These are phyloP conservation scores for Ogataea philodendri DNA, from an alignment of 805 yeast species.

Conservation along the genomic window DNA sequence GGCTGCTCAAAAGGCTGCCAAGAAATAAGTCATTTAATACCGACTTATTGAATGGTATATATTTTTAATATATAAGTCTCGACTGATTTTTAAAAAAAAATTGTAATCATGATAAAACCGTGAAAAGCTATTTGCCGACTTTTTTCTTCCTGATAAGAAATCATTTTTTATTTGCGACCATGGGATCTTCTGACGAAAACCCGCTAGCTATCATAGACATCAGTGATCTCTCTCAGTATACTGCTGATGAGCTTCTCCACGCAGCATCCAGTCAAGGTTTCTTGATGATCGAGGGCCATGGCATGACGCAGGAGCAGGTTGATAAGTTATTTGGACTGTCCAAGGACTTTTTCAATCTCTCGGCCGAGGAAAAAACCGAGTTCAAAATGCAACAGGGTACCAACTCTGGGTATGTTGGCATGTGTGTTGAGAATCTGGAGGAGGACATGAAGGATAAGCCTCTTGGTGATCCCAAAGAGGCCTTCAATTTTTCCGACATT, in stretches of 20 bases:
- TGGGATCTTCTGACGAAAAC: conserved; percentile 33
- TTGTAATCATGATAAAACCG: neutral
- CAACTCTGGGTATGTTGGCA: conserved; percentile 43
- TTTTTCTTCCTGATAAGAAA: neutral
- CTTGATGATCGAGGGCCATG: conserved; percentile 51
- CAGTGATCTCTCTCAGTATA: conserved; percentile 37
- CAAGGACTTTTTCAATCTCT: conserved; percentile 36
- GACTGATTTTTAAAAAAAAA: neutral
- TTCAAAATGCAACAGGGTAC: conserved; percentile 49
- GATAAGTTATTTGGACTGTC: conserved; percentile 32
- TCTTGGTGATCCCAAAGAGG: conserved; percentile 51
- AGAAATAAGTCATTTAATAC: conserved; percentile 49
- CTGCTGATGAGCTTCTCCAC: conserved; percentile 51
- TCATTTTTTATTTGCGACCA: neutral
- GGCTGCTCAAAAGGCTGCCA: conserved; percentile 85
- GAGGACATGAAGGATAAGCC: conserved; percentile 34
- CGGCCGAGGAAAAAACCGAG: conserved; percentile 48
- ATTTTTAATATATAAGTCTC: conserved; percentile 8
- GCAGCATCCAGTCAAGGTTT: conserved; percentile 54
- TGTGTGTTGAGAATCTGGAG: conserved; percentile 44
- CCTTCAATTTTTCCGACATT: conserved; percentile 62
- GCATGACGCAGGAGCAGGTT: conserved; percentile 42
- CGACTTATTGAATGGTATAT: conserved; percentile 3
- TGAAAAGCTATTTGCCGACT: too few species aligned
- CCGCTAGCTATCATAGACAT: conserved; percentile 61